Evolutionary conservation across 2,329 filamentous ascomycete species (phyloP).

Genomic region (Ophiostoma himal-ulmi): DNA sequence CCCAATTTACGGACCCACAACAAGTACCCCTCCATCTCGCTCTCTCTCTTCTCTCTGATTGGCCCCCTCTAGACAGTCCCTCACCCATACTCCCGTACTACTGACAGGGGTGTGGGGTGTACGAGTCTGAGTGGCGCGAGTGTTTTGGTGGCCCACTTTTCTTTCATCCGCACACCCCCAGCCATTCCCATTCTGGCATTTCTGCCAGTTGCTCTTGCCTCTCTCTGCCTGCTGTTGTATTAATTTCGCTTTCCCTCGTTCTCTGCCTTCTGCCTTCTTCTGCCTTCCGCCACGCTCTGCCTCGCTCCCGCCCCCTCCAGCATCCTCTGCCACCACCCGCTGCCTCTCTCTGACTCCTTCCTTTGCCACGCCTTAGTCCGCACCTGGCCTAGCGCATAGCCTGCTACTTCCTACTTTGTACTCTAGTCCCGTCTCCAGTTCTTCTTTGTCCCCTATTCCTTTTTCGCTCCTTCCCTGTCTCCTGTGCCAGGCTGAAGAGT

Average conservation of each 20-base stretch:
- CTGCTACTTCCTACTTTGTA: not conserved
- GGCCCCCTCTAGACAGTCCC: not conserved
- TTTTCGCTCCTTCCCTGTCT: slow-evolving; percentile 6
- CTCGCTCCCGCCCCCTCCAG: not conserved
- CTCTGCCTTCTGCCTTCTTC: not conserved
- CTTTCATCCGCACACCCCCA: not conserved
- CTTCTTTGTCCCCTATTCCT: slow-evolving; percentile 16
- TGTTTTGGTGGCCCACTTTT: slow-evolving; percentile 22
- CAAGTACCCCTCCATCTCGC: slow-evolving; percentile 29
- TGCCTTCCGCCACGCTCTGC: not conserved
- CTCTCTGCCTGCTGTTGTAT: slow-evolving; percentile 22
- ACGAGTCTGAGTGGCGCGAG: slow-evolving; percentile 12
- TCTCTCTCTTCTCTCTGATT: not conserved
- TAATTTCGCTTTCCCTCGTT: slow-evolving; percentile 19
- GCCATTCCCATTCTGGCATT: slow-evolving; percentile 16
- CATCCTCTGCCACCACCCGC: not conserved
- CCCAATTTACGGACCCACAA: slow-evolving; percentile 25
- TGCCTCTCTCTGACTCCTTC: not conserved
- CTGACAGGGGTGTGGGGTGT: slow-evolving; percentile 11
- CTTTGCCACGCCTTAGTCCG: slow-evolving; percentile 19
- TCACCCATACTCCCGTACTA: not conserved
- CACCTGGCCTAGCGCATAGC: not conserved
- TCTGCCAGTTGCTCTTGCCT: slow-evolving; percentile 12
- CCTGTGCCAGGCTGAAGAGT: slow-evolving; percentile 23
- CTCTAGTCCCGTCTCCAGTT: slow-evolving; percentile 7